Evolutionary conservation across 2,329 filamentous ascomycete species (phyloP).

Genomic region (Fusarium penzigii): DNA sequence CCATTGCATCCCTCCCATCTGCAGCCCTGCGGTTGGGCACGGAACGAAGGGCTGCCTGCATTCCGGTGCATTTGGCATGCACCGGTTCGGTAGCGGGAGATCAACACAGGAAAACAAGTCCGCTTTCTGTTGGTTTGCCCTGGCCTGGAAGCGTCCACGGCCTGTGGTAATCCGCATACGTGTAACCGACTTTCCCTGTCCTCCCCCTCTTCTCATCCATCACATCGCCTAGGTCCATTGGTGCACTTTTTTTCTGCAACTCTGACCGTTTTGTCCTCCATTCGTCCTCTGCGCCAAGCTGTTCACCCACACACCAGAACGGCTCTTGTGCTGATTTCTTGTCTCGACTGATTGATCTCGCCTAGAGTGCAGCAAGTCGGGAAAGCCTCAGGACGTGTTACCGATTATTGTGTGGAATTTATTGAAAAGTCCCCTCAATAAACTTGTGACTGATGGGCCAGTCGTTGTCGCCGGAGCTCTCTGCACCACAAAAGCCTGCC

Average conservation of each 20-base stretch:
- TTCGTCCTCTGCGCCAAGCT: no score
- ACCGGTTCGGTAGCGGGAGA: constrained; percentile 26
- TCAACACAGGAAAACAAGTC: constrained; percentile 17
- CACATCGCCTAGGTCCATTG: constrained; percentile 13
- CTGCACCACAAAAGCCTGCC: no score
- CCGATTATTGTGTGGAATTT: no score
- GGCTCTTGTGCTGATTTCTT: no score
- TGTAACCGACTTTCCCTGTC: constrained; percentile 17
- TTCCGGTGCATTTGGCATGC: constrained; percentile 18
- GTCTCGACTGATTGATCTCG: no score
- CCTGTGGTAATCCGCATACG: constrained; percentile 17
- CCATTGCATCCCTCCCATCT: constrained; percentile 20
- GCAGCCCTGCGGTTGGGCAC: constrained; percentile 11
- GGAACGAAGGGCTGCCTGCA: constrained; percentile 11
- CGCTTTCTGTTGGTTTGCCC: constrained; percentile 23
- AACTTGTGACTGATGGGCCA: no score
- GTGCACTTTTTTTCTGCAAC: constrained; percentile 3
- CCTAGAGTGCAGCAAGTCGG: no score
- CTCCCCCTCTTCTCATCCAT: constrained; percentile 14
- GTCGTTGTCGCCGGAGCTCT: no score
- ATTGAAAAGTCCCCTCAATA: no score
- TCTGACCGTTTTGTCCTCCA: no score
- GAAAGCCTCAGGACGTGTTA: no score
- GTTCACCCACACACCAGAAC: no score
- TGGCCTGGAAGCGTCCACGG: constrained; percentile 22